Evolutionary conservation across 768 basidiomycete species (phyloP), one percentile per base, ranked within the genome.

Genomic region (Chalciporus pseudorubinellus): DNA sequence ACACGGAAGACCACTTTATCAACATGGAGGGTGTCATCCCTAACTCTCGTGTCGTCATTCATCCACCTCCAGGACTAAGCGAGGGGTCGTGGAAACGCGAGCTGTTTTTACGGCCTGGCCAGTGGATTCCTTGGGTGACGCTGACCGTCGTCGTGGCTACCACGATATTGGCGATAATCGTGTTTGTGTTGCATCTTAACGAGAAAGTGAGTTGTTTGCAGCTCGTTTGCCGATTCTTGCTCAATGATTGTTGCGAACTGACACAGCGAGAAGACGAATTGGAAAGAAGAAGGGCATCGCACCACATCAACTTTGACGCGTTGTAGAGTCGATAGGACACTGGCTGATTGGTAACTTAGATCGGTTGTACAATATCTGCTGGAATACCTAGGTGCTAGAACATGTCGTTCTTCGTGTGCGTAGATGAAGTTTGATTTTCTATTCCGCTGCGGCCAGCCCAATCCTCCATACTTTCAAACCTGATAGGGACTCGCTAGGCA

Each of bases 61-160:
- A 88, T 34, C 95, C 95, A 0, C 81, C 87, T 0, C 63, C 76
- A 3, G 74, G 74, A 7, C 74, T 75, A 19, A 80, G 77, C 4
- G 78, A 78, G 13, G 59, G 68, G 7, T 28, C 65, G 21, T 99
- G 97, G 97, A 88, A 83, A 62, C 82, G 85, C 45, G 88, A 95
- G 70, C 71, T 98, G 55, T 99, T 92, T 66, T 72, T 99, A 59
- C 74, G 93, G 26, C 97, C 97, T 3, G 97, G 97, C 16, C 89
- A 92, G 62, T 99, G 95, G 94, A 93, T 98, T 54, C 92, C 93
- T 2, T 95, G 88, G 91, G 97, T 99, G 13, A 95, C 89, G n/a
- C 71, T 92, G 36, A 91, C 89, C 0, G 86, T 95, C 0, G 72
- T 95, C 8, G 82, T 78, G 3, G 82, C 86, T 12, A 91, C 87